These are phyloP conservation scores for Phoma sp. DNA, from an alignment of 2,329 filamentous ascomycete genomes.

Conservation along the genomic window DNA sequence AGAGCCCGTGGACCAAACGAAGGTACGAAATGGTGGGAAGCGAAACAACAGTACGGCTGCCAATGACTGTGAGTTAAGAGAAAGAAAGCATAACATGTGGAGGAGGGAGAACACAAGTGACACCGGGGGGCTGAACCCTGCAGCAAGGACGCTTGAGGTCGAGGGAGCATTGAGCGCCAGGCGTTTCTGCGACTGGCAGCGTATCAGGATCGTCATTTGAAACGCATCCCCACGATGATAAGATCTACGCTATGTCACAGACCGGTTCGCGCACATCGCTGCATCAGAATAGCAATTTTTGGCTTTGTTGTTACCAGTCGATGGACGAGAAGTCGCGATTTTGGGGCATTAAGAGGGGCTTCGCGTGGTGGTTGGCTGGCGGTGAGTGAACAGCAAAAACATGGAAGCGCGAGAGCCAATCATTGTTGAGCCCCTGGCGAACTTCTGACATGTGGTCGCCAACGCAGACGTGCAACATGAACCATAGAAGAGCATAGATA, in stretches of 20 bases:
- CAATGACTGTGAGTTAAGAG: slow-evolving; percentile 41
- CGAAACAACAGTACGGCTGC: slow-evolving; percentile 50
- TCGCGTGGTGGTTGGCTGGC: slow-evolving; percentile 29
- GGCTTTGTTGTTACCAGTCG: slow-evolving; percentile 17
- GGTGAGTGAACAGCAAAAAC: slow-evolving; percentile 6
- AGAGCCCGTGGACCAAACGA: slow-evolving; percentile 43
- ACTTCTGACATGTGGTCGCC: slow-evolving; percentile 24
- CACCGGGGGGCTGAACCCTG: slow-evolving; percentile 39
- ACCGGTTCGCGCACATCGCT: slow-evolving; percentile 25
- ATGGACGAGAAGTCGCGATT: slow-evolving; percentile 1
- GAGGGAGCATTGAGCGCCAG: slow-evolving; percentile 46
- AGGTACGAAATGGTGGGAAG: slow-evolving; percentile 36
- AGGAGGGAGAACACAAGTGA: slow-evolving; percentile 33
- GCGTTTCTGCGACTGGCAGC: slow-evolving; percentile 38
- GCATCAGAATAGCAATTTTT: slow-evolving; percentile 13
- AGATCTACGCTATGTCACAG: slow-evolving; percentile 20
- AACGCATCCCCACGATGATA: slow-evolving; percentile 30
- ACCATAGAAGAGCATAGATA: slow-evolving; percentile 31
- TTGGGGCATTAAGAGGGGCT: slow-evolving; percentile 7
- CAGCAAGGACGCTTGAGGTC: slow-evolving; percentile 35
- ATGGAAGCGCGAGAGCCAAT: slow-evolving; percentile 34
- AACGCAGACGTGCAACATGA: slow-evolving; percentile 23
- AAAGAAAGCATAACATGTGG: slow-evolving; percentile 34
- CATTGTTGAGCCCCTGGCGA: slow-evolving; percentile 16
- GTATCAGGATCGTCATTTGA: slow-evolving; percentile 41